Evolutionary conservation across 2,329 filamentous ascomycete species (phyloP).

Genomic region (Apiospora kogelbergensis): DNA sequence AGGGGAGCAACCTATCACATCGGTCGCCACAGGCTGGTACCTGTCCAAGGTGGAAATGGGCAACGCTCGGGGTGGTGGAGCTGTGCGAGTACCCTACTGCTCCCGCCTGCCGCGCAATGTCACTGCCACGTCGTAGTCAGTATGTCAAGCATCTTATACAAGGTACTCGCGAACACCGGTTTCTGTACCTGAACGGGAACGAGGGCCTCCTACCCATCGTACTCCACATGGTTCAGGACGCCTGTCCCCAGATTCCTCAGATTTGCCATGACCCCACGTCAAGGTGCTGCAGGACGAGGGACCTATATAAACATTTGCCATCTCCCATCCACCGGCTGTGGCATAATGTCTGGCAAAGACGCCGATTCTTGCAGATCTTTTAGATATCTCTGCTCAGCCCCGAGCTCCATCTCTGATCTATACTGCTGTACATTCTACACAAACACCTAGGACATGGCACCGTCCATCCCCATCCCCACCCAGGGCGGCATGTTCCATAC

Average conservation of each 20-base stretch:
- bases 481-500: conserved; percentile 55
- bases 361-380: not conserved
- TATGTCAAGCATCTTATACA: conserved; percentile 1
- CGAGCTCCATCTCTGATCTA: not conserved
- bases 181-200: conserved; percentile 10
- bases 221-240: not conserved
- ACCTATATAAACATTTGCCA: not conserved
- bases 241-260: conserved; percentile 8
- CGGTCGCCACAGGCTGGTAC: not conserved
- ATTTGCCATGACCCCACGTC: not conserved
- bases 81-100: not conserved
- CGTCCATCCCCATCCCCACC: conserved; percentile 46
- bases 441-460: conserved; percentile 35
- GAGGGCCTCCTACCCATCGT: conserved; percentile 8
- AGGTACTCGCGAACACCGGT: not conserved
- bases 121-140: conserved; percentile 3
- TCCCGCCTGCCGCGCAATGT: not conserved
- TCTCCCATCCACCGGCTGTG: not conserved
- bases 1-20: not conserved
- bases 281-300: not conserved
- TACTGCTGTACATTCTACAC: not conserved
- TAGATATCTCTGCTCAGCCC: conserved; percentile 11
- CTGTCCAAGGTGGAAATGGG: not conserved
- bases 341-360: not conserved
- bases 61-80: not conserved